Percentiles rank a stretch among this genome's conserved stretches.
Evolutionary conservation across 1,284 basidiomycete genomes (phyloP).

Genomic region (Trametes polyzona): DNA sequence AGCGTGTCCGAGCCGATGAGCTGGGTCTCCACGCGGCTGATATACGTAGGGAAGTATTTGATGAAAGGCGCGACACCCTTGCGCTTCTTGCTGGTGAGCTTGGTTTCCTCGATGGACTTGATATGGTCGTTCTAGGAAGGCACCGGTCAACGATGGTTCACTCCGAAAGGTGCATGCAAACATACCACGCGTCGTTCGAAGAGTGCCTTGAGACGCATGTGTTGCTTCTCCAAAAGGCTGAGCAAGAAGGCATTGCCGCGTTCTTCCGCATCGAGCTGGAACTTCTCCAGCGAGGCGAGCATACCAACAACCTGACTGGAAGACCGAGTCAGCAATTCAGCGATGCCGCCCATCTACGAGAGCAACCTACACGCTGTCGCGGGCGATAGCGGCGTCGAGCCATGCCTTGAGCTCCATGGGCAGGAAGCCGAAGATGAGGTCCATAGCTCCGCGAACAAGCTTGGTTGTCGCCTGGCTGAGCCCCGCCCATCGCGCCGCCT

Average conservation of each 20-base stretch:
- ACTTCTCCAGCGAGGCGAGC: conserved; percentile 80
- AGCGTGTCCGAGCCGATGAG: conserved; percentile 78
- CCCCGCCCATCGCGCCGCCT: conserved; percentile 77
- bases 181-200: conserved; percentile 84
- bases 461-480: conserved; percentile 75
- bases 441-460: conserved; percentile 87
- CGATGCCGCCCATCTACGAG: not conserved
- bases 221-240: conserved; percentile 80
- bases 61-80: conserved; percentile 94
- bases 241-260: conserved; percentile 77
- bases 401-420: conserved; percentile 84
- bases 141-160: not conserved
- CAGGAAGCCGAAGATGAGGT: conserved; percentile 94
- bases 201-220: conserved; percentile 70
- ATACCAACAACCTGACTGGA: conserved; percentile 86
- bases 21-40: conserved; percentile 85
- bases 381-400: conserved; percentile 78
- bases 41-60: conserved; percentile 90
- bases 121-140: conserved; percentile 80
- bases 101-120: conserved; percentile 88
- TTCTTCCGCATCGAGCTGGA: conserved; percentile 79
- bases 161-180: conserved; percentile 14
- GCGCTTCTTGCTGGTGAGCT: conserved; percentile 89
- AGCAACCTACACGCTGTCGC: conserved; percentile 75
- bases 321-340: conserved; percentile 10